Conservation (phyloP, 2,329 filamentous ascomycete genomes). For the Colletotrichum sansevieriae region DNA sequence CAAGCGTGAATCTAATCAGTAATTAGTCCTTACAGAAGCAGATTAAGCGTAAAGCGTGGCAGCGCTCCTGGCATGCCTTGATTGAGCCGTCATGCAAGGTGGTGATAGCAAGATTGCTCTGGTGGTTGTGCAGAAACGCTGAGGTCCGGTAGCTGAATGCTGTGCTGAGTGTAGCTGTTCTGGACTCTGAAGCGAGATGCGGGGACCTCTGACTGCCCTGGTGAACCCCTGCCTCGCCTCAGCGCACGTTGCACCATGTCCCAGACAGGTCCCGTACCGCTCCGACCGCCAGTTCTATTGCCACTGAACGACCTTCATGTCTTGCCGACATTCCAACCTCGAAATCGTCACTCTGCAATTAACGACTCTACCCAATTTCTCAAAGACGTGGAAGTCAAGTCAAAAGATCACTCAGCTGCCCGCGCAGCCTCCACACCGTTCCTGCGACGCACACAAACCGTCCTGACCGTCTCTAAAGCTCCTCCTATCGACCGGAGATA, state of each 20-base stretch:
- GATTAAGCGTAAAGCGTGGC: constrained; percentile 4
- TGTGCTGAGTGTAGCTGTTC: neutral
- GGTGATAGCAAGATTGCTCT: neutral
- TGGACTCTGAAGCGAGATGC: constrained; percentile 5
- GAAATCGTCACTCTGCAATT: neutral
- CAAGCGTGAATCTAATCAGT: constrained; percentile 1
- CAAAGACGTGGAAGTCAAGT: neutral
- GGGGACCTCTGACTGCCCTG: constrained; percentile 10
- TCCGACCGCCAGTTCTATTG: constrained; percentile 26
- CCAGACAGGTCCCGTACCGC: constrained; percentile 26
- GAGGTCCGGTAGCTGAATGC: neutral
- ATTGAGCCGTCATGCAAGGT: neutral
- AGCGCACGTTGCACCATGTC: constrained; percentile 22
- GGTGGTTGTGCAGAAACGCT: no score
- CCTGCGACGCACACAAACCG: neutral
- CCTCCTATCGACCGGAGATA: constrained; percentile 1
- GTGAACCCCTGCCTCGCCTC: constrained; percentile 25
- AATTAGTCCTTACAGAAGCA: neutral
- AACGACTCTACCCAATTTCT: neutral
- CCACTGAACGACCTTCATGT: neutral
- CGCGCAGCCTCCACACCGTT: neutral
- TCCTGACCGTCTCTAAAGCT: neutral
- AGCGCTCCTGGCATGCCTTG: neutral
- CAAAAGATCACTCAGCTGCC: neutral
- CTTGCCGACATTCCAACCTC: constrained; percentile 16